Base-by-base conservation (phyloP, 176 grass and related monocot genomes). In the Musa troglodytarum region DNA sequence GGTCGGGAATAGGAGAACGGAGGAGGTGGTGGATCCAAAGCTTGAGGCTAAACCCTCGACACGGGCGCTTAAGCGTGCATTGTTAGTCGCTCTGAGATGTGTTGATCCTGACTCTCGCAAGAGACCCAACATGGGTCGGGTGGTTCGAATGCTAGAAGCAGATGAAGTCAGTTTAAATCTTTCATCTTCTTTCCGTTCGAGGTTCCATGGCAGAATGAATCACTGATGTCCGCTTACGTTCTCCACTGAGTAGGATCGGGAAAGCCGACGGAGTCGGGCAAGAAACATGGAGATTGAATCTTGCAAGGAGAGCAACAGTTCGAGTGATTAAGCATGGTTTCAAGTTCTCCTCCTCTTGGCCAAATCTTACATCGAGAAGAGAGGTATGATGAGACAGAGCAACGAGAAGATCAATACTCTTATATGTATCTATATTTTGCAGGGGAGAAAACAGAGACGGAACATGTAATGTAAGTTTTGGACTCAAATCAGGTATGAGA, bases 71-170 rank as follows among this genome's bases (percentile, higher is more conserved):
- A 98, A 98, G 75, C 72, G 88, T 19, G 88, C 87, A 74, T 87
- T 98, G 51, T 78, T 98, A 76, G 90, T 98, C 73, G 90, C 90
- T 34, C 83, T 98, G 71, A 90, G 84, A 78, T 93, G 94, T 67
- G 94, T 98, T 0, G 94, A 98, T 84, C 94, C 90, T 21, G 88
- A 98, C 82, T 78, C 90, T 9, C 80, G 93, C 64, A 98, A 93
- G 54, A 90, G 94, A 83, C 94, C 94, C 73, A 98, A 87, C 74
- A 98, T 98, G 94, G 92, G 94, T 66, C 94, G 91, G 58, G 88
- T 98, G 15, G 90, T 91, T 54, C 94, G 92, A 79, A 91, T 98
- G 90, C 81, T 98, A 65, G 94, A 98, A 83, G 82, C 82, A 8
- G 88, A 90, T 69, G 85, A 89, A 62, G 85, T 81, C n/a, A 73